Evolutionary conservation across 2,329 filamentous ascomycete genomes (phyloP).

Genomic region (Xylariaceae sp.): DNA sequence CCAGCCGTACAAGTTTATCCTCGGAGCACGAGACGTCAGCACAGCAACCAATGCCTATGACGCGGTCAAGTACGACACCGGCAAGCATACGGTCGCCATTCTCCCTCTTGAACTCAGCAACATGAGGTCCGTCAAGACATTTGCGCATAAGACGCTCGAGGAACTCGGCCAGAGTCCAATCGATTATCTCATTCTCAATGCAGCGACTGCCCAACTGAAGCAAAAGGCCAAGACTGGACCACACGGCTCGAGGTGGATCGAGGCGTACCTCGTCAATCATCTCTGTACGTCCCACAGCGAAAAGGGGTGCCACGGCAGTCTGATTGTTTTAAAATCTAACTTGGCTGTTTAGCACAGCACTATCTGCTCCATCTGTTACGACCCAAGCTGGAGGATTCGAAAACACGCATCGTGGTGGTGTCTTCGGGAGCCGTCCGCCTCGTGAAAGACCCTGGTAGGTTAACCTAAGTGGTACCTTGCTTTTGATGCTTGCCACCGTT

Average conservation of each 20-base stretch:
- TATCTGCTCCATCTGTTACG: constrained; percentile 46
- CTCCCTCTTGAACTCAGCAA: constrained; percentile 45
- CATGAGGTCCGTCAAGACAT: constrained; percentile 39
- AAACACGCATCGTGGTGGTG: constrained; percentile 44
- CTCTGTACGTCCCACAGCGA: constrained; percentile 35
- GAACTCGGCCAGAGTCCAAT: constrained; percentile 37
- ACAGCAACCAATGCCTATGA: constrained; percentile 38
- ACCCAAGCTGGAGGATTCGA: constrained; percentile 42
- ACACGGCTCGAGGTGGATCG: constrained; percentile 44
- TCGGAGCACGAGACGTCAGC: constrained; percentile 43
- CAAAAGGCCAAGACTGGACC: constrained; percentile 32
- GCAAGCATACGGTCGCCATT: constrained; percentile 37
- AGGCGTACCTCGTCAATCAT: constrained; percentile 47
- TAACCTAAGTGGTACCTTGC: neutral
- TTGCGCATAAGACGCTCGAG: constrained; percentile 40
- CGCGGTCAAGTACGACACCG: constrained; percentile 36
- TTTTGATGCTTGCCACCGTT: neutral
- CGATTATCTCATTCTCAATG: constrained; percentile 47
- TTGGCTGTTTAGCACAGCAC: constrained; percentile 40
- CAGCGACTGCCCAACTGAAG: constrained; percentile 37
- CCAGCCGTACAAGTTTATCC: constrained; percentile 43
- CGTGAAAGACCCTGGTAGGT: constrained; percentile 35
- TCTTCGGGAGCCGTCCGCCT: constrained; percentile 44
- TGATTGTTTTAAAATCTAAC: constrained; percentile 5
- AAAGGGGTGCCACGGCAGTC: neutral